phyloP scores from a whole-genome alignment of 257 asterid species.

The Solanum neorickii region DNA sequence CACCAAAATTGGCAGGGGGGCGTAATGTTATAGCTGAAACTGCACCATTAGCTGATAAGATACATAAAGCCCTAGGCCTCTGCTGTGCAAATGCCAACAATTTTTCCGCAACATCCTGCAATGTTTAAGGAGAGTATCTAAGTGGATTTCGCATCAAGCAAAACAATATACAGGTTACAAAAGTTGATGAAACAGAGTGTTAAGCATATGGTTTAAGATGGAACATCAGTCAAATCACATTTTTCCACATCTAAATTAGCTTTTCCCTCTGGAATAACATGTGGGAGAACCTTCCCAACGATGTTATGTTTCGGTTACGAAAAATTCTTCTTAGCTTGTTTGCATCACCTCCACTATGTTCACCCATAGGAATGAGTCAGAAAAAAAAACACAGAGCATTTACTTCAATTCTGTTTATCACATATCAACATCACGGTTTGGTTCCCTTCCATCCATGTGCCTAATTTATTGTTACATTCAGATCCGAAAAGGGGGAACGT shows the following conservation, averaged over 20 bases:
- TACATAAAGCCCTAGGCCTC: constrained; percentile 88
- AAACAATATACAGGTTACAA: background rate
- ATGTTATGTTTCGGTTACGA: background rate
- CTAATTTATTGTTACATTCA: background rate
- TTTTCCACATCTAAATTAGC: background rate
- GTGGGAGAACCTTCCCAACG: background rate
- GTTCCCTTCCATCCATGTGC: background rate
- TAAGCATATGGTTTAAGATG: background rate
- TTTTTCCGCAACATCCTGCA: constrained; percentile 84
- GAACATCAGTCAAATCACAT: background rate
- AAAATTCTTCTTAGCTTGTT: background rate
- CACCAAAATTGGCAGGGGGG: constrained; percentile 55
- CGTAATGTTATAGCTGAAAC: constrained; percentile 71
- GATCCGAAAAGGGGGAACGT: background rate
- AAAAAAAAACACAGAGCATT: background rate
- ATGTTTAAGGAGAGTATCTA: background rate
- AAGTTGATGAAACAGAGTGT: background rate
- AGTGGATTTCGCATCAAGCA: background rate
- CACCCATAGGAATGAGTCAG: background rate
- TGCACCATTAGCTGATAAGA: constrained; percentile 76
- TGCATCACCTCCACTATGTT: background rate
- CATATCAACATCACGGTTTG: background rate
- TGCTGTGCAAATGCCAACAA: constrained; percentile 86
- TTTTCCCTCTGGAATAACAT: background rate
- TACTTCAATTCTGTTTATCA: background rate